Percentiles rank a stretch among this genome's conserved stretches.
phyloP scores from a whole-genome alignment of 2,329 filamentous ascomycete genomes.

The Microcyclosporella mali region DNA sequence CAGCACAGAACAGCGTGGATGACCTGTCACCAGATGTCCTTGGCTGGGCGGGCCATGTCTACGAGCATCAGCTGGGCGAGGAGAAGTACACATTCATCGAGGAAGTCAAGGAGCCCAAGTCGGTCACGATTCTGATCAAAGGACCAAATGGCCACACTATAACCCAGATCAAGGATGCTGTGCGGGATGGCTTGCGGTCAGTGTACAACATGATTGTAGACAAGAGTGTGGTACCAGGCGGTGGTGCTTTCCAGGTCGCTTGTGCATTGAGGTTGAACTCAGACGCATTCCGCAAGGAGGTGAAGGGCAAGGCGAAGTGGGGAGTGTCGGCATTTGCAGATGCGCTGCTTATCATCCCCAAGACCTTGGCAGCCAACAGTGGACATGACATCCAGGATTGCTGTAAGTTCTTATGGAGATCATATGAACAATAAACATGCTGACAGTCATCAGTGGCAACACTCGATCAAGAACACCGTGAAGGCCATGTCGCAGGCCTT shows the following conservation, averaged over 20 bases:
- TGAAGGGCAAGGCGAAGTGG: conserved; percentile 97
- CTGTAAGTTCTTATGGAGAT: conserved; percentile 51
- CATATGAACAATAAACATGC: not conserved
- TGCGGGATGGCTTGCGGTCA: conserved; percentile 86
- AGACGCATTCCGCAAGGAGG: conserved; percentile 76
- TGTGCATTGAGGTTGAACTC: conserved; percentile 82
- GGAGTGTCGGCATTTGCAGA: conserved; percentile 93
- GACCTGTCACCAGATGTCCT: conserved; percentile 81
- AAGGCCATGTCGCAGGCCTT: conserved; percentile 80
- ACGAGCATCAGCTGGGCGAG: conserved; percentile 94
- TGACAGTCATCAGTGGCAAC: conserved; percentile 58
- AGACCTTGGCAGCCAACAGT: conserved; percentile 92
- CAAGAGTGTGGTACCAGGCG: conserved; percentile 87
- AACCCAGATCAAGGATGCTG: conserved; percentile 90
- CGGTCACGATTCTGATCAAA: conserved; percentile 95
- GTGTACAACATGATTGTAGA: conserved; percentile 99
- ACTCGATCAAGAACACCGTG: conserved; percentile 76
- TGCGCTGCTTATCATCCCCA: conserved; percentile 89
- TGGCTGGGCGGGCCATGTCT: conserved; percentile 92
- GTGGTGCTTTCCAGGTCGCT: conserved; percentile 91
- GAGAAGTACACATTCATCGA: conserved; percentile 99
- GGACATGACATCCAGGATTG: conserved; percentile 96
- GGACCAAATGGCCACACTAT: conserved; percentile 96
- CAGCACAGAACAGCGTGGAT: conserved; percentile 92
- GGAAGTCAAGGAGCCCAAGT: conserved; percentile 98